Percentiles rank a stretch among this genome's conserved stretches.
These are phyloP conservation scores for Kwoniella sp. DNA, from an alignment of 768 basidiomycete genomes.

Conservation along the genomic window DNA sequence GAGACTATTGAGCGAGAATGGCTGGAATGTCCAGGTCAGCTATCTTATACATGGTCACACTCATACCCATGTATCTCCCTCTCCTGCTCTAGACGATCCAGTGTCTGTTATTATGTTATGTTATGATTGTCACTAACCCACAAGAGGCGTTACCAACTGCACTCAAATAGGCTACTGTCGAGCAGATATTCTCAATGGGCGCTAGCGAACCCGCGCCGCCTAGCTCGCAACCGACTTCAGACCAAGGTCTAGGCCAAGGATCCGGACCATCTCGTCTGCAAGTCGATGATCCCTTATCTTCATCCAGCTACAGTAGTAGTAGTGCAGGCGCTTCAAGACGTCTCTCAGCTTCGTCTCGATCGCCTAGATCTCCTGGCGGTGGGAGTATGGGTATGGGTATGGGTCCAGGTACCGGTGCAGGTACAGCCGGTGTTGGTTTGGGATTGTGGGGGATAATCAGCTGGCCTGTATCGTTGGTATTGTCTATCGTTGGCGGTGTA, in stretches of 20 bases:
- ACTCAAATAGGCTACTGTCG: constrained; percentile 37
- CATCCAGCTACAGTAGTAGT: not conserved
- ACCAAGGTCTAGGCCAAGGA: not conserved
- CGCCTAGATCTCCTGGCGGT: constrained; percentile 9
- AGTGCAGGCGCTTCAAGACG: too few species aligned
- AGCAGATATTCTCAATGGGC: constrained; percentile 46
- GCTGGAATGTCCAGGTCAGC: constrained; percentile 54
- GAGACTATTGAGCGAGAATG: constrained; percentile 45
- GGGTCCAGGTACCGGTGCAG: not conserved
- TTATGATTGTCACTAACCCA: too few species aligned
- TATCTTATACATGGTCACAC: too few species aligned
- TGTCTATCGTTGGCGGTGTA: constrained; percentile 36
- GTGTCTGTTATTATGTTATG: too few species aligned
- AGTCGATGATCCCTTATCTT: constrained; percentile 18
- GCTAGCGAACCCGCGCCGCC: not conserved
- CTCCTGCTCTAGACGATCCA: too few species aligned
- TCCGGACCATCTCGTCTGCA: constrained; percentile 13
- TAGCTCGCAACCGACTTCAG: not conserved
- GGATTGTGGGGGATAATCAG: constrained; percentile 34
- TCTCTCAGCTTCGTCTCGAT: constrained; percentile 12
- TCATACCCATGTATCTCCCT: too few species aligned
- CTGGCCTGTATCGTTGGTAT: constrained; percentile 38
- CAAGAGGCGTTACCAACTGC: not conserved
- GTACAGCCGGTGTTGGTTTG: constrained; percentile 21
- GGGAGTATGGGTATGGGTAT: not conserved